Evolutionary conservation across 257 asterid species (phyloP), one percentile per base, ranked within the genome.

Genomic region (Nicotiana knightiana): DNA sequence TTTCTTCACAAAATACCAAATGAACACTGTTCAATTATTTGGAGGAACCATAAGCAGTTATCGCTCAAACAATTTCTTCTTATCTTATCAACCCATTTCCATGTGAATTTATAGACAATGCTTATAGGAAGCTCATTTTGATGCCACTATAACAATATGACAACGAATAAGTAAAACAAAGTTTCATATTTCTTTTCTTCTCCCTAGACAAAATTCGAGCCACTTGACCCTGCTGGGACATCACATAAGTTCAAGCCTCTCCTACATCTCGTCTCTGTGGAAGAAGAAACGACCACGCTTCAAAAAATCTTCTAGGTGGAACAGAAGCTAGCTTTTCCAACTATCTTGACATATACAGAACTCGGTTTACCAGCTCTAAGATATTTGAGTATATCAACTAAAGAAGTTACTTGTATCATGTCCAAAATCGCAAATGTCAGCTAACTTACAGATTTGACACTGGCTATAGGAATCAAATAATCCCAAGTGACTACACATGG

Each of bases 401-500:
- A 70, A 13, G 37, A 70, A 71, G 21, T 73, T 24, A 24, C 79
- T 71, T 48, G 79, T 6, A 73, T 73, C 39, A 70, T 70, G 24
- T 46, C 79, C 79, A 73, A 73, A 48, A 46, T 13, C 13, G 48
- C 79, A 71, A 48, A 21, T 71, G 79, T 13, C 33, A 15, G 15
- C 55, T 9, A 51, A 51, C 57, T 0, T 2, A 51, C 57, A 51
- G 57, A 51, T 51, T 51, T 3, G 33, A 32, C 3, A 32, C 33
- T 11, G 79, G 51, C 62, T 21, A 43, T 4, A 71, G 37, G 78
- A 71, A 21, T 71, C 58, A 46, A 71, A 11, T 46, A 6, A 46
- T 43, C 6, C 2, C 82, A 9, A n/a, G 39, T 11, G 39, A 53
- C 91, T 92, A 96, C 84, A 96, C 88, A 43, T 87, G 84, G 82